Percentiles rank a stretch among this genome's conserved stretches.
phyloP scores from a whole-genome alignment of 129 eudicot genomes.

The Lactuca saligna region DNA sequence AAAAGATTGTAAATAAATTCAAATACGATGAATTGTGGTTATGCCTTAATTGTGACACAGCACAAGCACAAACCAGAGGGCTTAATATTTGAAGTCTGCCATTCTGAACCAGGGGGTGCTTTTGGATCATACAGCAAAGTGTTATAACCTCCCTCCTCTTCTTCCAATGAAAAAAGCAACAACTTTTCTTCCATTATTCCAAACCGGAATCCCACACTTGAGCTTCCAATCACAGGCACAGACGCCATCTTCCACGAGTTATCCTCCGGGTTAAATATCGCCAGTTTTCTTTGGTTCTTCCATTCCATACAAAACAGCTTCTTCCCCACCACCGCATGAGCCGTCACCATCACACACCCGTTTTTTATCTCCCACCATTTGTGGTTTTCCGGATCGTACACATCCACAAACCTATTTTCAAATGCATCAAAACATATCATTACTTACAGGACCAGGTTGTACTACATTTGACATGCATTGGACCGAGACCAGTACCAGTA shows the following conservation, averaged over 20 bases:
- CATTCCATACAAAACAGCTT: slow-evolving; percentile 94
- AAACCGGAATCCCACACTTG: slow-evolving; percentile 69
- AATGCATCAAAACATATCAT: neutral
- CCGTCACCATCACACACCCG: slow-evolving; percentile 98
- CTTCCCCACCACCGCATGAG: slow-evolving; percentile 83
- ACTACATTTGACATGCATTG: no score
- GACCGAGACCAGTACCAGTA: neutral
- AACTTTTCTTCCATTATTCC: slow-evolving; percentile 85
- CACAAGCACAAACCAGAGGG: slow-evolving; percentile 77
- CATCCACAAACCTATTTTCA: slow-evolving; percentile 54
- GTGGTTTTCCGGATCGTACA: slow-evolving; percentile 64
- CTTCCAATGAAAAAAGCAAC: slow-evolving; percentile 55
- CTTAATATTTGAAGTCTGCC: slow-evolving; percentile 71
- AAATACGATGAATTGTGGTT: slow-evolving; percentile 19
- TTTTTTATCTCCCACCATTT: slow-evolving; percentile 88
- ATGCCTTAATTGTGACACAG: slow-evolving; percentile 89
- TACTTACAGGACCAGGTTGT: no score
- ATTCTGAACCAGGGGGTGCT: slow-evolving; percentile 71
- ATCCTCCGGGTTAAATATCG: slow-evolving; percentile 60
- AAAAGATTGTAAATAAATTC: neutral
- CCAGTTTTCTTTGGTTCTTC: slow-evolving; percentile 78
- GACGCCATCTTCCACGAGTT: slow-evolving; percentile 82
- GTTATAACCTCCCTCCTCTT: slow-evolving; percentile 50
- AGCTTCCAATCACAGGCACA: slow-evolving; percentile 84
- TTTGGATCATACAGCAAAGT: slow-evolving; percentile 80